Evolutionary conservation across 495 filamentous ascomycete genomes (phyloP).

Genomic region (Penicillium bialowiezense): DNA sequence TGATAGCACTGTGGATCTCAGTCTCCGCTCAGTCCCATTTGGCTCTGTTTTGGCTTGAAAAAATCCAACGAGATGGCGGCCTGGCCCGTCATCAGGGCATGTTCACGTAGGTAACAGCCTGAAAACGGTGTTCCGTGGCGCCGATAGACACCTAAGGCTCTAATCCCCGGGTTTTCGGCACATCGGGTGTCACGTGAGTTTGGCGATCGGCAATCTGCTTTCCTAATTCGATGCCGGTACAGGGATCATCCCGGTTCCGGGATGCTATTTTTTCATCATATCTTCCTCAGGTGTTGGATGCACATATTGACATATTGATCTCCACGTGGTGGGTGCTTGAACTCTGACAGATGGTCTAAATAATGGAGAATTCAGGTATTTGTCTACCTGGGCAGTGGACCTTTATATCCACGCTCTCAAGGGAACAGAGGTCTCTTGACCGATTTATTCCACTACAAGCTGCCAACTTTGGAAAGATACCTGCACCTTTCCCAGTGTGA

Average conservation of each 20-base stretch:
- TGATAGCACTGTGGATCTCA: not conserved
- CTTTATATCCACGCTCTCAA: too few species aligned
- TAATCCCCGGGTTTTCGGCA: constrained; percentile 5
- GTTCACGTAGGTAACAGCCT: not conserved
- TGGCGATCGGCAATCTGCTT: not conserved
- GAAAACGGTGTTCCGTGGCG: not conserved
- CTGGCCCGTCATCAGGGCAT: not conserved
- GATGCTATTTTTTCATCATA: not conserved
- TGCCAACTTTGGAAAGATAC: too few species aligned
- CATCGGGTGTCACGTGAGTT: not conserved
- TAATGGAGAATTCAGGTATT: too few species aligned
- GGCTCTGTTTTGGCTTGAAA: not conserved
- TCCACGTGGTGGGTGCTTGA: too few species aligned
- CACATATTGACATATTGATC: too few species aligned
- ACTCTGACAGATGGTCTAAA: too few species aligned
- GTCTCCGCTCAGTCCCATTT: not conserved
- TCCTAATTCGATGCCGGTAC: not conserved
- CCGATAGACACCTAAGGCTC: not conserved
- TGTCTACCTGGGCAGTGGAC: too few species aligned
- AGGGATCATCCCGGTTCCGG: constrained; percentile 3
- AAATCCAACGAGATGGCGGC: not conserved
- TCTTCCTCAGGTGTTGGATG: too few species aligned
- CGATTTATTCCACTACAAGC: too few species aligned
- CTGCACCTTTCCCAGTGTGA: too few species aligned
- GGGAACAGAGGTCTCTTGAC: too few species aligned